phyloP scores from a whole-genome alignment of 768 basidiomycete genomes.

The Auricularia cornea region DNA sequence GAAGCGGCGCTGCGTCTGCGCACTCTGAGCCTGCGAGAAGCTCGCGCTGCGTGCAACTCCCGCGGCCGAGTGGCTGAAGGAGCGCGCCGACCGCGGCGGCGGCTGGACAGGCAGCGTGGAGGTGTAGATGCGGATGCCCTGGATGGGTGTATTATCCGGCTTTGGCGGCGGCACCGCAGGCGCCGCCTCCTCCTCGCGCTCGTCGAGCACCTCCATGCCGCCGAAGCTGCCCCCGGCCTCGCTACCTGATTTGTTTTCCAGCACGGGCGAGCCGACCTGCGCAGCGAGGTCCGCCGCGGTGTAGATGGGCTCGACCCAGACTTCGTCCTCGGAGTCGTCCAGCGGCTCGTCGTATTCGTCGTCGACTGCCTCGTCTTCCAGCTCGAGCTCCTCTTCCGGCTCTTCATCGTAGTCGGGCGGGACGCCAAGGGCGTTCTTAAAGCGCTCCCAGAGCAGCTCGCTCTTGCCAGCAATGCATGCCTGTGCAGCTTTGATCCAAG shows the following conservation, averaged over 20 bases:
- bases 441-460: constrained; percentile 86
- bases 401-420: constrained; percentile 60
- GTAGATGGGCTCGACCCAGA: neutral
- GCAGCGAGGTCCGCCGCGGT: neutral
- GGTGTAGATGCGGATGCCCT: constrained; percentile 1
- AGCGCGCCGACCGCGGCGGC: neutral
- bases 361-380: neutral
- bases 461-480: constrained; percentile 66
- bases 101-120: neutral
- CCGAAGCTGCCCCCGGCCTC: neutral
- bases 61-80: neutral
- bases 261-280: neutral
- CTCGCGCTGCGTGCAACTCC: neutral
- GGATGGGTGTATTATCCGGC: neutral
- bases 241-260: neutral
- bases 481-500: constrained; percentile 66
- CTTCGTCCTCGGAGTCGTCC: neutral
- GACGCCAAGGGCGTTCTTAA: constrained; percentile 81
- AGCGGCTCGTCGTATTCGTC: constrained; percentile 1
- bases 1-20: neutral
- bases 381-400: neutral
- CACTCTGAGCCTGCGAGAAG: neutral
- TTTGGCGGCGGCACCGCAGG: neutral
- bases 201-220: neutral
- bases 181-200: neutral